Conservation (phyloP, 129 eudicot species). For the Artemisia tridentata region DNA sequence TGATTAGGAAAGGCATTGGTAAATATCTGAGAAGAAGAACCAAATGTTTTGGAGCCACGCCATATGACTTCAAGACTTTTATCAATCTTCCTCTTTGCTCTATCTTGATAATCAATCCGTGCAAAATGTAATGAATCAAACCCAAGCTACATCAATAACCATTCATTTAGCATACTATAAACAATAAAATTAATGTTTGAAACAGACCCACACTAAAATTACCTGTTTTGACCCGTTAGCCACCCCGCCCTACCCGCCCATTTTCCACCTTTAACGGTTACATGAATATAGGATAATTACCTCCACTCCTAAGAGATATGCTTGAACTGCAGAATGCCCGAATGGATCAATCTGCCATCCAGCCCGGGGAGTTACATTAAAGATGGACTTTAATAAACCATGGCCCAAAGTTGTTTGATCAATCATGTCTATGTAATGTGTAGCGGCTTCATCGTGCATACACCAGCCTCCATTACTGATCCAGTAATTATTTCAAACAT, state of each 20-base stretch:
- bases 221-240: not conserved
- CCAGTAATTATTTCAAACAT: slow-evolving; percentile 3
- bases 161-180: not conserved
- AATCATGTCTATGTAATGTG: slow-evolving; percentile 95
- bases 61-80: slow-evolving; percentile 90
- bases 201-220: not conserved
- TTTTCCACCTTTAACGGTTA: not conserved
- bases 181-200: no score
- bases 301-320: slow-evolving; percentile 87
- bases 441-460: slow-evolving; percentile 95
- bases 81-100: slow-evolving; percentile 72
- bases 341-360: slow-evolving; percentile 99
- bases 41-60: slow-evolving; percentile 92
- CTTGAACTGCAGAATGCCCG: slow-evolving; percentile 96
- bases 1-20: slow-evolving; percentile 81
- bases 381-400: slow-evolving; percentile 49
- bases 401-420: slow-evolving; percentile 95
- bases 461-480: slow-evolving; percentile 97
- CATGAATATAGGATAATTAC: slow-evolving; percentile 33
- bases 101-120: slow-evolving; percentile 91
- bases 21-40: slow-evolving; percentile 80
- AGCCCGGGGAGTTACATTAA: slow-evolving; percentile 82
- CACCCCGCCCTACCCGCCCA: not conserved
- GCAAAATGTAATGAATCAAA: slow-evolving; percentile 94
- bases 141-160: slow-evolving; percentile 55